Evolutionary conservation across 495 filamentous ascomycete species (phyloP).

Genomic region (Penicillium argentinense): DNA sequence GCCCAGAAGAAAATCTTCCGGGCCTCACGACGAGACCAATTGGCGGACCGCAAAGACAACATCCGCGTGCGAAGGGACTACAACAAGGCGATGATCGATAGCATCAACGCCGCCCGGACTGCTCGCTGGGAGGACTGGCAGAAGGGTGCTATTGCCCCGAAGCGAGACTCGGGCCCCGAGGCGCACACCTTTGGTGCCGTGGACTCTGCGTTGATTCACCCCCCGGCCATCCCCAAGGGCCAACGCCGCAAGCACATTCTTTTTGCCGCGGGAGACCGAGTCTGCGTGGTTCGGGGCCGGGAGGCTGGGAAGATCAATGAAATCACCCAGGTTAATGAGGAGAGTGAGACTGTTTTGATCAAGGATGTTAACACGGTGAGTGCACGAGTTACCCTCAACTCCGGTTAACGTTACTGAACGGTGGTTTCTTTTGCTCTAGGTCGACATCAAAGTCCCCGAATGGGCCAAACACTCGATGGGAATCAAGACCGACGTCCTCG

Average conservation of each 20-base stretch:
- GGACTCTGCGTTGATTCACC: slow-evolving; percentile 35
- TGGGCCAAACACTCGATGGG: slow-evolving; percentile 47
- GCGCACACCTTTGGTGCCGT: slow-evolving; percentile 51
- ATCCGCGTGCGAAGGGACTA: slow-evolving; percentile 33
- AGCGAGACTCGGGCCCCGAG: slow-evolving; percentile 59
- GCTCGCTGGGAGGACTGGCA: slow-evolving; percentile 68
- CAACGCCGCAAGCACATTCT: slow-evolving; percentile 58
- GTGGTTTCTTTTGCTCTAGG: slow-evolving; percentile 38
- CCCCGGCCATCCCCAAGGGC: slow-evolving; percentile 39
- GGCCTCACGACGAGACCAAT: slow-evolving; percentile 38
- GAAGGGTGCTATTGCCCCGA: slow-evolving; percentile 72
- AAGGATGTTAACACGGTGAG: slow-evolving; percentile 69
- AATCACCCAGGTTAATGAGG: slow-evolving; percentile 57
- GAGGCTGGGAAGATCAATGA: slow-evolving; percentile 80
- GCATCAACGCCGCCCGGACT: slow-evolving; percentile 29
- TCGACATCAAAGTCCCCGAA: slow-evolving; percentile 56
- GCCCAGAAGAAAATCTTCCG: slow-evolving; percentile 47
- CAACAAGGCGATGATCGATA: slow-evolving; percentile 33
- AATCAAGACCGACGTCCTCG: slow-evolving; percentile 40
- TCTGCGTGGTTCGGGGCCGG: slow-evolving; percentile 71
- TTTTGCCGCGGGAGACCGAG: slow-evolving; percentile 69
- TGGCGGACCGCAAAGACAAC: slow-evolving; percentile 31
- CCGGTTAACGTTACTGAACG: slow-evolving; percentile 6
- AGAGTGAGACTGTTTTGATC: slow-evolving; percentile 58
- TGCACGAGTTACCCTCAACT: background rate